These are phyloP conservation scores for Sistotremastrum niveocremeum DNA, from an alignment of 768 basidiomycete genomes.

Conservation along the genomic window DNA sequence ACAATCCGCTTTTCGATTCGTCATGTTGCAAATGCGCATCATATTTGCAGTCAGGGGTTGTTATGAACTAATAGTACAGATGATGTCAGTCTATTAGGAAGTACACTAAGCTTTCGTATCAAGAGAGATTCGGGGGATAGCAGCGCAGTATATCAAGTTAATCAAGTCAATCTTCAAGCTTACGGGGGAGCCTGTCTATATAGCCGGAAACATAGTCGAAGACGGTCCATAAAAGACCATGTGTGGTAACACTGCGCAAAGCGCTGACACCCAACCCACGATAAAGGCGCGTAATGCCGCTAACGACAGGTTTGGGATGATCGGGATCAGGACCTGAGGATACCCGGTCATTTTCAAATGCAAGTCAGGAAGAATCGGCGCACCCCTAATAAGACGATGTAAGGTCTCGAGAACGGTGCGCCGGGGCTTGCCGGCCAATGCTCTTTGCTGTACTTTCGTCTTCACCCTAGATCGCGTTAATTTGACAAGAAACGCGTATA, in stretches of 20 bases:
- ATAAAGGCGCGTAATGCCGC: slow-evolving; percentile 77
- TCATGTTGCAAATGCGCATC: too few species aligned
- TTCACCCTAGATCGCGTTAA: slow-evolving; percentile 45
- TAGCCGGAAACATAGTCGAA: slow-evolving; percentile 70
- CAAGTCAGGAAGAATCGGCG: slow-evolving; percentile 5
- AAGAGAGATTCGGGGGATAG: too few species aligned
- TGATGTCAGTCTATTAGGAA: too few species aligned
- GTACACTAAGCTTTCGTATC: too few species aligned
- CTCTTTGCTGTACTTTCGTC: slow-evolving; percentile 92
- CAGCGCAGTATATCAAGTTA: too few species aligned
- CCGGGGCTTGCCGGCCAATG: slow-evolving; percentile 64
- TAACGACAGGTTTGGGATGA: slow-evolving; percentile 60
- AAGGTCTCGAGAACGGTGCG: slow-evolving; percentile 65
- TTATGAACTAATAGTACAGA: too few species aligned
- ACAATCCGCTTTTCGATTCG: too few species aligned
- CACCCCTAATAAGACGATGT: slow-evolving; percentile 69
- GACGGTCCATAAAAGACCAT: slow-evolving; percentile 87
- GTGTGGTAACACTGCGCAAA: slow-evolving; percentile 81
- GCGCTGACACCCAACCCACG: slow-evolving; percentile 92
- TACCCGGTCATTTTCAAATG: not conserved
- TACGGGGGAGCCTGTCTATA: slow-evolving; percentile 44
- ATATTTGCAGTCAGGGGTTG: too few species aligned
- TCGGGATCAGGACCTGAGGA: slow-evolving; percentile 60
- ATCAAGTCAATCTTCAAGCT: not conserved
- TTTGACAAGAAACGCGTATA: slow-evolving; percentile 1